These are phyloP conservation scores for Penicillium sp. DNA, from an alignment of 2,329 filamentous ascomycete species.

Conservation along the genomic window DNA sequence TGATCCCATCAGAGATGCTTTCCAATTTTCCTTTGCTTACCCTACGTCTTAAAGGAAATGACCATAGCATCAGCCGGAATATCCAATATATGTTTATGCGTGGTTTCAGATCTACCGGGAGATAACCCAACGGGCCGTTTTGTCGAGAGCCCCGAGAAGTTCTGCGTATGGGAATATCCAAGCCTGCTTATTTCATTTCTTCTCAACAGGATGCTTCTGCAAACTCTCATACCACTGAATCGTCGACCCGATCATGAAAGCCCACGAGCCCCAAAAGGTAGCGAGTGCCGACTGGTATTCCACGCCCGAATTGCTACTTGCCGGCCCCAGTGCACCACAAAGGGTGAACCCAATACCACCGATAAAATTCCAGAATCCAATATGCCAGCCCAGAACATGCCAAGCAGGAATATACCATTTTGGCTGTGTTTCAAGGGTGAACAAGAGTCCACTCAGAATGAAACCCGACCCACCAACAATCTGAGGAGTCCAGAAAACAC, in stretches of 20 bases:
- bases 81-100: no score
- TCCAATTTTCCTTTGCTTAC: no score
- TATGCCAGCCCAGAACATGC: constrained; percentile 63
- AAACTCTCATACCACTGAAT: constrained; percentile 53
- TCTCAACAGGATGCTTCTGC: constrained; percentile 52
- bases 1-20: no score
- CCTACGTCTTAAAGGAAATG: no score
- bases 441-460: constrained; percentile 57
- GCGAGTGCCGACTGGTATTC: constrained; percentile 52
- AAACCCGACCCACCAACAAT: constrained; percentile 64
- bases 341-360: constrained; percentile 64
- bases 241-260: constrained; percentile 47
- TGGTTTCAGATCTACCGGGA: no score
- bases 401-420: constrained; percentile 62
- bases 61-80: no score
- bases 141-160: no score
- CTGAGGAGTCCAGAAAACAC: constrained; percentile 62
- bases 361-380: constrained; percentile 65
- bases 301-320: constrained; percentile 40
- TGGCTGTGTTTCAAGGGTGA: constrained; percentile 66
- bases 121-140: no score
- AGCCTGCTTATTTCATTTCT: constrained; percentile 57
- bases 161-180: not conserved
- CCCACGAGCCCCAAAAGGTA: constrained; percentile 44
- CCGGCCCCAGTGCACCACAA: constrained; percentile 58